Base-by-base conservation (phyloP, 2,329 filamentous ascomycete genomes). In the Scortechinia acanthostroma region DNA sequence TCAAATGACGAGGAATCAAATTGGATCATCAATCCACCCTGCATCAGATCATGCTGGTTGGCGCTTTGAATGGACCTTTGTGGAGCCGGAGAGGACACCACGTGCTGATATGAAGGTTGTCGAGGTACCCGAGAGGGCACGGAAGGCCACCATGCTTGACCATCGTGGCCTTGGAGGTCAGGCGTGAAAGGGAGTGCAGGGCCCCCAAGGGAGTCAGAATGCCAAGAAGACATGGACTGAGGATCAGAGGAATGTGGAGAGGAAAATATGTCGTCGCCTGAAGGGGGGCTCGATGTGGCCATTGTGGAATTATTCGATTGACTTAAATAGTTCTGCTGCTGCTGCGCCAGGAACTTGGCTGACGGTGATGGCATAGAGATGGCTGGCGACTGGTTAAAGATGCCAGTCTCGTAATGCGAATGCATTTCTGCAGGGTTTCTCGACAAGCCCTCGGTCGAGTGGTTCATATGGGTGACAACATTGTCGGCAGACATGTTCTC, bases 101-200 rank as follows among this genome's bases (percentile, higher is more conserved):
- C 51, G 19, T 57, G 53, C 44, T 60, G 61, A 48, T 65, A 64
- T 43, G 57, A 51, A 30, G 60, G 61, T 25, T 59, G 58, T 43
- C 62, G 62, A 42, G 62, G 48, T 45, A 57, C 54, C 44, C 57
- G 55, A 43, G 58, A 52, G 23, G 59, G 51, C 51, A 62, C 58
- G 21, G 63, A 57, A 17, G 64, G 61, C 64, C 66, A 69, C 64
- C 66, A 65, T 13, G 52, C 45, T 43, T 66, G 63, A 19, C 54
- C 49, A 48, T 65, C 62, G 19, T 61, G 57, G 45, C 53, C 46
- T 21, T 60, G 59, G n/a, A 63, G 50, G 35, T 67, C 62, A 17
- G 63, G 56, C n/a, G 62, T 58, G 46, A 66, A 66, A 3, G 62
- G 55, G 43, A 66, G 50, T 47, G 55, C 49, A 37, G 63, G 51